Evolutionary conservation across 1,284 basidiomycete genomes (phyloP).

Genomic region (Ganoderma lingzhi): DNA sequence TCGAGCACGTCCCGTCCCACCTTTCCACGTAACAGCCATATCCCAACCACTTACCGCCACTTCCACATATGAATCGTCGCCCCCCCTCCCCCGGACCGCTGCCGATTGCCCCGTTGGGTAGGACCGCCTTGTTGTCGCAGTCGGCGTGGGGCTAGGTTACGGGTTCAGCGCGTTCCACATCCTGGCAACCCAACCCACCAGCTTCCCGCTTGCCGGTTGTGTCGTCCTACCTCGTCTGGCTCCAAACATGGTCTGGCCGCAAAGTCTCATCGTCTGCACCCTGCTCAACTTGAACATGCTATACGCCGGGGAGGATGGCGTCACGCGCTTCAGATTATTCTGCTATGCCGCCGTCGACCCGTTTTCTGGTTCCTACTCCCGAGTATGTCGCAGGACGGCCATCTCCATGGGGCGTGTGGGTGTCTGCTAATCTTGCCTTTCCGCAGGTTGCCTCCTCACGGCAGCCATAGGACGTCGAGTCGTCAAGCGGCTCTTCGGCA

Average conservation of each 20-base stretch:
- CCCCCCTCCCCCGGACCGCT: too few relatives aligned
- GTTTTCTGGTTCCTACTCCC: constrained; percentile 93
- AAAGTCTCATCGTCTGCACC: constrained; percentile 91
- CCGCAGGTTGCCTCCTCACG: constrained; percentile 83
- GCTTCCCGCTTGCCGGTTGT: constrained; percentile 93
- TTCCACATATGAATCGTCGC: too few relatives aligned
- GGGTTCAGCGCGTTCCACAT: constrained; percentile 85
- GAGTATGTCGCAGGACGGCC: constrained; percentile 50
- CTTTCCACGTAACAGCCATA: too few relatives aligned
- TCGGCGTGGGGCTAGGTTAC: constrained; percentile 61
- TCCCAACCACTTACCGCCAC: too few relatives aligned
- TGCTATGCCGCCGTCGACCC: constrained; percentile 66
- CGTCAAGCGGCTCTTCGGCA: constrained; percentile 94
- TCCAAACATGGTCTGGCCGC: constrained; percentile 98
- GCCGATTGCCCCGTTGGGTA: too few relatives aligned
- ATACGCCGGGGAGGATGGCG: constrained; percentile 95
- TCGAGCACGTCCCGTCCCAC: too few relatives aligned
- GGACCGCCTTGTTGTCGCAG: too few relatives aligned
- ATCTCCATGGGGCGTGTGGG: too few relatives aligned
- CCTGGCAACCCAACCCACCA: constrained; percentile 89
- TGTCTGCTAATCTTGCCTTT: constrained; percentile 11
- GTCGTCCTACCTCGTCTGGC: constrained; percentile 89
- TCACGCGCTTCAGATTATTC: constrained; percentile 86
- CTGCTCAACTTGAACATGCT: constrained; percentile 95
- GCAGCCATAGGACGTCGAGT: constrained; percentile 84